Evolutionary conservation across 2,329 filamentous ascomycete genomes (phyloP).

Genomic region (Pseudogymnoascus sp.): DNA sequence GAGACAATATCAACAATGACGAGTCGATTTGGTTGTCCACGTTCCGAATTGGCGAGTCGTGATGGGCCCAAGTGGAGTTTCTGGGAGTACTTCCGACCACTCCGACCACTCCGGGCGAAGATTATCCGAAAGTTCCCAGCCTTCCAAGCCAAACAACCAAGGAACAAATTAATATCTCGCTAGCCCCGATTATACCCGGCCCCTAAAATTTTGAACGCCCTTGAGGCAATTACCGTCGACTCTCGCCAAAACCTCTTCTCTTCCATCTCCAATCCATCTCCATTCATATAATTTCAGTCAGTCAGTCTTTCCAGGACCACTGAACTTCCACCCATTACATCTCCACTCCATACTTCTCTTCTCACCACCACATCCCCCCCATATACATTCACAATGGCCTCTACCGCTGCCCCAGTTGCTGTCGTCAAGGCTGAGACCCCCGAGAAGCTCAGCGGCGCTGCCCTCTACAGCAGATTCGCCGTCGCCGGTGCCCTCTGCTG

Average conservation of each 20-base stretch:
- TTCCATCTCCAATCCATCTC: neutral
- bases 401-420: neutral
- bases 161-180: neutral
- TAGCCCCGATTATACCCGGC: constrained; percentile 7
- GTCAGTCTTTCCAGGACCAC: constrained; percentile 4
- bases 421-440: constrained; percentile 22
- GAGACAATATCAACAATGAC: constrained; percentile 6
- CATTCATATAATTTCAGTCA: neutral
- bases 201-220: constrained; percentile 6
- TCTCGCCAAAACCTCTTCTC: constrained; percentile 9
- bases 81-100: neutral
- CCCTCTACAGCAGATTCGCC: constrained; percentile 92
- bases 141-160: neutral
- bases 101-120: neutral
- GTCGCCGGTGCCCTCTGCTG: constrained; percentile 97
- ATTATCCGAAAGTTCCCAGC: neutral
- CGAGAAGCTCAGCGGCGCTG: constrained; percentile 52
- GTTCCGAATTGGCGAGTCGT: constrained; percentile 6
- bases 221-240: constrained; percentile 6
- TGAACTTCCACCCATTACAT: neutral
- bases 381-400: neutral
- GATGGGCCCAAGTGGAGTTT: neutral
- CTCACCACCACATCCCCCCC: neutral
- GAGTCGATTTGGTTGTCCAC: neutral
- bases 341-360: neutral